Conservation (phyloP, 2,329 filamentous ascomycete species). For the Escovopsis sp. region DNA sequence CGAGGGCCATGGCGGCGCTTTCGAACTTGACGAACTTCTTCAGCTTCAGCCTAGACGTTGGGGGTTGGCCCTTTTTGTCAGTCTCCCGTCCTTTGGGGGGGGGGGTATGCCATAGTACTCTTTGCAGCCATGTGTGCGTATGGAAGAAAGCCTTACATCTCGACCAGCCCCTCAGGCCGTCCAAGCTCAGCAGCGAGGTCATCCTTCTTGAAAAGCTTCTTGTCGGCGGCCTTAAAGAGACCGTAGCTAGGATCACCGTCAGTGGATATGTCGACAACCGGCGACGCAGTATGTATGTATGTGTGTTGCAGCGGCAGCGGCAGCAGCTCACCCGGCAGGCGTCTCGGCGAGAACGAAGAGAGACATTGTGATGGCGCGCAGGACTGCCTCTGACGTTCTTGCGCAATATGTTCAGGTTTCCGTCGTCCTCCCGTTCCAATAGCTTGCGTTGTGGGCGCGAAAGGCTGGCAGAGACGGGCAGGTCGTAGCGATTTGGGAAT, state of each 20-base stretch:
- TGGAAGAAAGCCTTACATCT: conserved; percentile 48
- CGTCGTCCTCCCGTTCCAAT: conserved; percentile 23
- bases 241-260: conserved; percentile 56
- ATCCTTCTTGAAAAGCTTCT: conserved; percentile 88
- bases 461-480: conserved; percentile 18
- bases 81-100: too few relatives aligned
- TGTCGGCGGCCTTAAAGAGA: conserved; percentile 96
- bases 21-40: conserved; percentile 98
- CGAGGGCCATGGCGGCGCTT: conserved; percentile 75
- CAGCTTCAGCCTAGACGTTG: conserved; percentile 57
- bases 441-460: conserved; percentile 21
- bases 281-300: too few relatives aligned
- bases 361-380: conserved; percentile 46
- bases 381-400: conserved; percentile 17
- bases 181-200: conserved; percentile 61
- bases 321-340: conserved; percentile 52
- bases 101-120: too few relatives aligned
- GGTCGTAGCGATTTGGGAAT: conserved; percentile 20
- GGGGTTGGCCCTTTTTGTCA: not conserved
- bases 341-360: conserved; percentile 91
- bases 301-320: not conserved
- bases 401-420: conserved; percentile 18
- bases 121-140: conserved; percentile 1
- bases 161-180: conserved; percentile 71
- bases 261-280: not conserved